Evolutionary conservation across 148 eudicot genomes (phyloP).

Genomic region (Oxyria digyna): DNA sequence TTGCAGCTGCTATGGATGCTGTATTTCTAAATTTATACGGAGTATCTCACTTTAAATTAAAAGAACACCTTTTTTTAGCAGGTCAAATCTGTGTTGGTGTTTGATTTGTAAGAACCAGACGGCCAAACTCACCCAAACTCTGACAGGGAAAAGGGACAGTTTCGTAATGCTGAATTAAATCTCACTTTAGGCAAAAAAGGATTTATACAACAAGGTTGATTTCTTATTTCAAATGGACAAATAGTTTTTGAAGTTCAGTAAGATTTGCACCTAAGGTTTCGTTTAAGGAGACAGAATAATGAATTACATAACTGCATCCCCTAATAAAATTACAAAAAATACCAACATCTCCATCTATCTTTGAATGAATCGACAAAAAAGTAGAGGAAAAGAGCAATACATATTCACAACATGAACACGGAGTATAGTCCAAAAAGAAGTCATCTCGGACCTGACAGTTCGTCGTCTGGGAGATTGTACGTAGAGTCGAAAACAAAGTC

Average conservation of each 20-base stretch:
- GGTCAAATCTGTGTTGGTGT: too few relatives aligned
- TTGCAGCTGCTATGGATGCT: not conserved
- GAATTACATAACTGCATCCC: not conserved
- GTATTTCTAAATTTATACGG: not conserved
- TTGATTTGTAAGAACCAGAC: too few relatives aligned
- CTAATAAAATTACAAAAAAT: not conserved
- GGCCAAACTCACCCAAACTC: too few relatives aligned
- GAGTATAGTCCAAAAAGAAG: not conserved
- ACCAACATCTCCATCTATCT: not conserved
- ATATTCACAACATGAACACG: not conserved
- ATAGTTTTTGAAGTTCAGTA: not conserved
- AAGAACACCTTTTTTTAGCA: too few relatives aligned
- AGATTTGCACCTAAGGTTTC: not conserved
- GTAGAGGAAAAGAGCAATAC: not conserved
- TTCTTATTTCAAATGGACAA: too few relatives aligned
- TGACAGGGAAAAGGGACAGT: too few relatives aligned
- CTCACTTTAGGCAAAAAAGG: too few relatives aligned
- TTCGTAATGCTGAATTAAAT: not conserved
- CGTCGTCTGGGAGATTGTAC: not conserved
- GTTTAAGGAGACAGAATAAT: not conserved
- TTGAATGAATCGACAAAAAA: not conserved
- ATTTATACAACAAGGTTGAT: not conserved
- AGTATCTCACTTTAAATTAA: not conserved
- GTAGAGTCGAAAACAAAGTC: slow-evolving; percentile 1
- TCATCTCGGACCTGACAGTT: slow-evolving; percentile 7